These are phyloP conservation scores for Plasmodium ovale DNA, from an alignment of 169 alveolate genomes.

Conservation along the genomic window DNA sequence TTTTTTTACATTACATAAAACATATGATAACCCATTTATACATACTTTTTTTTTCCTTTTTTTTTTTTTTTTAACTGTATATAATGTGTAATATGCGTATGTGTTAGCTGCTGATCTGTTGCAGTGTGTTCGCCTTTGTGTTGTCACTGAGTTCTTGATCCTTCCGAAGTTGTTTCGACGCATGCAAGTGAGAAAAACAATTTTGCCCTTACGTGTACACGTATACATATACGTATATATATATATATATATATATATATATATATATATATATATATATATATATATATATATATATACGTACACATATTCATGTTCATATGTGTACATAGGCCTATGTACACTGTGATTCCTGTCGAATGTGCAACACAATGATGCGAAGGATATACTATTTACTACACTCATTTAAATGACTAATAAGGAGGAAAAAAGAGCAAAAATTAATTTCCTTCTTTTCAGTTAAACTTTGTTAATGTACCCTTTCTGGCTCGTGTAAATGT, in stretches of 20 bases:
- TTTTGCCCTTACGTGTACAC: too few species aligned
- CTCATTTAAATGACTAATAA: too few species aligned
- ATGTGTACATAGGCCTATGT: background rate
- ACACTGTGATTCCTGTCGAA: background rate
- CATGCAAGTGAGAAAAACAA: constrained; percentile 2
- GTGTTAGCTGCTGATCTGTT: too few species aligned
- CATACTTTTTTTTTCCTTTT: background rate
- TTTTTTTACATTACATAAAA: too few species aligned
- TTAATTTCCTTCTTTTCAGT: too few species aligned
- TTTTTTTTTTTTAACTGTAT: background rate
- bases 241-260: background rate
- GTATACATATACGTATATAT: background rate
- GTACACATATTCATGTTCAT: background rate
- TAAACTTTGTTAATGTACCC: too few species aligned
- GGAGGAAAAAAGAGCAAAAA: too few species aligned
- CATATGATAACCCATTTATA: too few species aligned
- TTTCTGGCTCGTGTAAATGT: too few species aligned
- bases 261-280: background rate
- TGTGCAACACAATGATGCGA: too few species aligned
- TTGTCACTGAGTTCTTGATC: background rate
- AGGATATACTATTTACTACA: too few species aligned
- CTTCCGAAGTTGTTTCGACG: background rate
- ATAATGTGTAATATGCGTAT: background rate
- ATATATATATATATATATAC: background rate
- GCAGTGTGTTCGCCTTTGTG: too few species aligned